phyloP scores from a whole-genome alignment of 1,284 basidiomycete genomes.

The Violaceomyces palustris region DNA sequence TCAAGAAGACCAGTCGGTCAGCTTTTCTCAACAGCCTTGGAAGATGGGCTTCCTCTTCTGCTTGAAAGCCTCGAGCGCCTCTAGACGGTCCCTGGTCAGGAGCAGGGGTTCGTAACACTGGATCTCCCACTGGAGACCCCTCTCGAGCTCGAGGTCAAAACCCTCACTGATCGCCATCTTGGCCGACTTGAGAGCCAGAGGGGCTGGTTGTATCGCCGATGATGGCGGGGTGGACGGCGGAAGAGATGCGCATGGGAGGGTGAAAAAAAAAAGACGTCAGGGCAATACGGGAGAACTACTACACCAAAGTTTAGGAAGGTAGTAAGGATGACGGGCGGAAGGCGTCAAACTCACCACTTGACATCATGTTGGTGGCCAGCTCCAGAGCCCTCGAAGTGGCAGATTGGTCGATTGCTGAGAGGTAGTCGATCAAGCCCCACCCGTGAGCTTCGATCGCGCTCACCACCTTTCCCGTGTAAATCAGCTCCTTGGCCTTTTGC shows the following conservation, averaged over 20 bases:
- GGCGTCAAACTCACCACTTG: no score
- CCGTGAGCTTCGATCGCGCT: constrained; percentile 6
- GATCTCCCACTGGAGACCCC: constrained; percentile 8
- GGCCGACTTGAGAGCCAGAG: constrained; percentile 77
- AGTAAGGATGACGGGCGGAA: no score
- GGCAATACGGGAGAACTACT: no score
- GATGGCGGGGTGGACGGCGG: no score
- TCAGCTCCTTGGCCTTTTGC: constrained; percentile 13
- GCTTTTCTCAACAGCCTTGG: no score
- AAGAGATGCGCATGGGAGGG: no score
- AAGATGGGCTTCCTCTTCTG: constrained; percentile 12
- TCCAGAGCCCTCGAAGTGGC: no score
- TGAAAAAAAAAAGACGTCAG: no score
- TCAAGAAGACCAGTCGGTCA: no score
- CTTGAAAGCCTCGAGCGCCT: constrained; percentile 11
- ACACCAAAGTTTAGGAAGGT: no score
- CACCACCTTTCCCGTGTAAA: constrained; percentile 7
- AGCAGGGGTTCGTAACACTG: constrained; percentile 11
- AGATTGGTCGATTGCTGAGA: no score
- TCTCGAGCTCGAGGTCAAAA: constrained; percentile 7
- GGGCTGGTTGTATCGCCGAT: constrained; percentile 62
- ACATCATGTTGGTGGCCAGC: no score
- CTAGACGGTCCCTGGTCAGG: constrained; percentile 5
- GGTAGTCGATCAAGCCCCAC: constrained; percentile 6
- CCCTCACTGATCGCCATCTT: constrained; percentile 66